A percentile compares a stretch with the other conserved stretches of the same genome.
Conservation (phyloP, 331 rosid species). For the Rosa hybrid region DNA sequence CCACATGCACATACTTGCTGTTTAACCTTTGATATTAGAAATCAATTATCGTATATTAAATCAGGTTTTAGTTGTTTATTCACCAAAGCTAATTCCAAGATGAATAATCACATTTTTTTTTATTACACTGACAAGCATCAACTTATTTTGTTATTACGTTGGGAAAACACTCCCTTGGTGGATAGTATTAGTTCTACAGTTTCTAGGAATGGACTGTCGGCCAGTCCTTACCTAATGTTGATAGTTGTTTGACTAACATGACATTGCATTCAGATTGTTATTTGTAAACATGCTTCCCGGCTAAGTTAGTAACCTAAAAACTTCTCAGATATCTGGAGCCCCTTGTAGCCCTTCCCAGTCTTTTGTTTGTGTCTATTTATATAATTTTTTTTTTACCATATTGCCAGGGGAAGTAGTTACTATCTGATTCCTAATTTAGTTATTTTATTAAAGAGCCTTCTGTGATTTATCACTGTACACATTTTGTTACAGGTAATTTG, state of each 20-base stretch:
- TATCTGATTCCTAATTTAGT: slow-evolving; percentile 4
- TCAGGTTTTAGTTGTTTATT: background rate
- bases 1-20: background rate
- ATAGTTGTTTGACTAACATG: background rate
- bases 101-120: background rate
- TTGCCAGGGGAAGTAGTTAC: background rate
- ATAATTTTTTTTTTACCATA: background rate
- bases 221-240: background rate
- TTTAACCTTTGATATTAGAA: background rate
- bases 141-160: background rate
- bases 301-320: background rate
- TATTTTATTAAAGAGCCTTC: slow-evolving; percentile 12
- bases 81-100: background rate
- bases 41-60: background rate
- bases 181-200: background rate
- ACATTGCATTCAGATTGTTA: background rate
- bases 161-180: background rate
- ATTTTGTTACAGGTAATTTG: slow-evolving; percentile 55
- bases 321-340: background rate
- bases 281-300: background rate
- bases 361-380: background rate
- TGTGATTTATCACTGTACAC: slow-evolving; percentile 23
- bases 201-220: background rate
- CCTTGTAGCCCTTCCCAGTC: background rate
- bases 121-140: background rate